phyloP scores from a whole-genome alignment of 2,329 filamentous ascomycete genomes.

The Fusarium equiseti region DNA sequence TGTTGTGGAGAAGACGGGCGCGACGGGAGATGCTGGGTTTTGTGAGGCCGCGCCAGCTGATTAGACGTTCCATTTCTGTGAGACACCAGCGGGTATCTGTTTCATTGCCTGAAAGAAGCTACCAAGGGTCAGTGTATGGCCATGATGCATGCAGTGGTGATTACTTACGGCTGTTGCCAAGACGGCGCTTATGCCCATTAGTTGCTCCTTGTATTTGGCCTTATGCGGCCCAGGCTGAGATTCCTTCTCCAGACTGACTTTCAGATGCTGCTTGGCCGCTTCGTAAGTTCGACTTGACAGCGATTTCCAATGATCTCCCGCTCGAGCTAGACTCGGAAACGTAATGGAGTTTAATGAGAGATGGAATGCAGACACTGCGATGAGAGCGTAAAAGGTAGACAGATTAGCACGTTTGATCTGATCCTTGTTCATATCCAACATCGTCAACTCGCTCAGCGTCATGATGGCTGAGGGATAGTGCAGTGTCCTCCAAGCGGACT shows the following conservation, averaged over 20 bases:
- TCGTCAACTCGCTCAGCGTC: constrained; percentile 39
- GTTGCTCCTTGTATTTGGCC: constrained; percentile 42
- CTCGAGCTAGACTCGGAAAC: constrained; percentile 10
- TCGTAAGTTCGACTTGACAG: constrained; percentile 32
- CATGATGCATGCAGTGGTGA: accelerated
- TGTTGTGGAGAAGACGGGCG: constrained; percentile 37
- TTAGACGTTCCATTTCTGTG: constrained; percentile 41
- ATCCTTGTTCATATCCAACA: constrained; percentile 27
- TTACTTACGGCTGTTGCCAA: constrained; percentile 35
- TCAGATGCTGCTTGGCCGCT: constrained; percentile 42
- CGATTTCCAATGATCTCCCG: constrained; percentile 24
- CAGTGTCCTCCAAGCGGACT: constrained; percentile 39
- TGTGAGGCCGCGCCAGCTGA: constrained; percentile 35
- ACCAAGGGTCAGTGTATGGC: accelerated
- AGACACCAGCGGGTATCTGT: constrained; percentile 37
- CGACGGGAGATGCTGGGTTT: constrained; percentile 40
- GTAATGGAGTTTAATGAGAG: constrained; percentile 28
- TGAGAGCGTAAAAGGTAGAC: constrained; percentile 34
- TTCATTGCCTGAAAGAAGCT: constrained; percentile 38
- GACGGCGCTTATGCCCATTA: constrained; percentile 39
- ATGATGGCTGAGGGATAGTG: constrained; percentile 39
- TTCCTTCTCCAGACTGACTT: constrained; percentile 38
- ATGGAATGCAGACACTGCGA: constrained; percentile 39
- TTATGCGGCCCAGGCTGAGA: constrained; percentile 31
- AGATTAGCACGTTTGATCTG: constrained; percentile 39